These are phyloP conservation scores for Viola pubescens DNA, from an alignment of 441 rosid species.

Conservation along the genomic window DNA sequence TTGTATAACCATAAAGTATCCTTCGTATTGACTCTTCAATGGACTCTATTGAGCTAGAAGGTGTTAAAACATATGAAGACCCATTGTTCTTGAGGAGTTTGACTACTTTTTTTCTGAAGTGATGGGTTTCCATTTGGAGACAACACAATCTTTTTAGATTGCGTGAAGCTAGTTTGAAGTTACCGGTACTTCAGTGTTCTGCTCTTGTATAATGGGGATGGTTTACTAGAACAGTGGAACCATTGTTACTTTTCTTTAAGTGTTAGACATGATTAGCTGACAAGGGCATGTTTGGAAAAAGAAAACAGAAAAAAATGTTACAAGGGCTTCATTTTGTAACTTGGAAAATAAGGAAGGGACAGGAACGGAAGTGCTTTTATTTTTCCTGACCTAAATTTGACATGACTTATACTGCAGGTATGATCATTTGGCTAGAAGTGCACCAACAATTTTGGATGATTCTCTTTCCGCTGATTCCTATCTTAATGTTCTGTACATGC, in stretches of 20 bases:
- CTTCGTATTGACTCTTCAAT: neutral
- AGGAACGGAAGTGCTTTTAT: neutral
- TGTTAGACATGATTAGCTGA: too few relatives aligned
- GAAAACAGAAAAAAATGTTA: neutral
- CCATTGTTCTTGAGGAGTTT: neutral
- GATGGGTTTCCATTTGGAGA: neutral
- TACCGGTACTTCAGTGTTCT: neutral
- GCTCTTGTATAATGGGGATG: neutral
- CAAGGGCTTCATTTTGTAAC: neutral
- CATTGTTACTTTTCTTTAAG: neutral
- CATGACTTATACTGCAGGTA: slow-evolving; percentile 48
- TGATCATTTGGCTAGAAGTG: slow-evolving; percentile 97
- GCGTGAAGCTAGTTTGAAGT: neutral
- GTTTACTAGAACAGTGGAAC: neutral
- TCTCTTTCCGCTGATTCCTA: slow-evolving; percentile 98
- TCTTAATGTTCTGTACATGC: slow-evolving; percentile 92
- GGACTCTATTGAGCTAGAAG: slow-evolving; percentile 8
- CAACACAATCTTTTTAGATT: neutral
- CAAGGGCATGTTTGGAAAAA: too few relatives aligned
- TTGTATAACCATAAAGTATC: neutral
- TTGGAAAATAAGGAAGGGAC: neutral
- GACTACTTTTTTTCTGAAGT: neutral
- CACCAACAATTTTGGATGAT: slow-evolving; percentile 98
- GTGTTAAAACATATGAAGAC: neutral
- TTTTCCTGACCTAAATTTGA: slow-evolving; percentile 13